These are phyloP conservation scores for Epichloe elymi DNA, from an alignment of 2,329 filamentous ascomycete genomes.

Conservation along the genomic window DNA sequence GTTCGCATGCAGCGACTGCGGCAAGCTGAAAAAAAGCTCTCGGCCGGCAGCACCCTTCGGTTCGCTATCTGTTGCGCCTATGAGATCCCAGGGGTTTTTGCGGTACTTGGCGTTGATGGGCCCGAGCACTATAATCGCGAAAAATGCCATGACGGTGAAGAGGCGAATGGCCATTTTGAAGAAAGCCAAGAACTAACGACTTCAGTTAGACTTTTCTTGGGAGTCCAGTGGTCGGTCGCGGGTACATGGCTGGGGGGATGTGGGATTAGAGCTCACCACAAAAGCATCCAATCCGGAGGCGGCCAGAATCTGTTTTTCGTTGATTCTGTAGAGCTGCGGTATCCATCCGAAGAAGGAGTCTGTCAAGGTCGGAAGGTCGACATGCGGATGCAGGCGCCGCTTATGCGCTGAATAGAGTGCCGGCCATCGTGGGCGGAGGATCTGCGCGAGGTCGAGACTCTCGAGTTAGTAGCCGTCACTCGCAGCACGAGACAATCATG, in stretches of 20 bases:
- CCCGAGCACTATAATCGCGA: slow-evolving; percentile 66
- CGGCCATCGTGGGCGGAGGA: slow-evolving; percentile 83
- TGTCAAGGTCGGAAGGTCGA: slow-evolving; percentile 62
- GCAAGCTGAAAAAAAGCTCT: not conserved
- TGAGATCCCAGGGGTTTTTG: slow-evolving; percentile 1
- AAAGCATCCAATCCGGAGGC: slow-evolving; percentile 91
- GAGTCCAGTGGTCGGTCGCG: not conserved
- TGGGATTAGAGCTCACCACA: slow-evolving; percentile 44
- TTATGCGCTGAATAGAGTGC: slow-evolving; percentile 82
- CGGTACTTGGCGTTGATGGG: slow-evolving; percentile 67
- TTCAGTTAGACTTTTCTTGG: slow-evolving; percentile 8
- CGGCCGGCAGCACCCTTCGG: slow-evolving; percentile 4
- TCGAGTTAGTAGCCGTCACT: not conserved
- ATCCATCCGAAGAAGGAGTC: slow-evolving; percentile 91
- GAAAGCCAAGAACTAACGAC: slow-evolving; percentile 64
- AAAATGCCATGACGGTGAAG: slow-evolving; percentile 65
- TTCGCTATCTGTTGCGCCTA: not conserved
- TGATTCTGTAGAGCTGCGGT: slow-evolving; percentile 67
- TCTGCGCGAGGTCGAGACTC: slow-evolving; percentile 28
- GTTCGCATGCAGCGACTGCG: slow-evolving; percentile 5
- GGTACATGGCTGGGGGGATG: too few relatives aligned
- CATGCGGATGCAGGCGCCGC: slow-evolving; percentile 48
- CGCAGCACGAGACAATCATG: not conserved
- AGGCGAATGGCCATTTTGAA: slow-evolving; percentile 92
- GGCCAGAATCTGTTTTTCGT: slow-evolving; percentile 76